Percentiles rank a stretch among this genome's conserved stretches.
phyloP scores from a whole-genome alignment of 2,329 filamentous ascomycete species.

The Monosporascus ibericus region DNA sequence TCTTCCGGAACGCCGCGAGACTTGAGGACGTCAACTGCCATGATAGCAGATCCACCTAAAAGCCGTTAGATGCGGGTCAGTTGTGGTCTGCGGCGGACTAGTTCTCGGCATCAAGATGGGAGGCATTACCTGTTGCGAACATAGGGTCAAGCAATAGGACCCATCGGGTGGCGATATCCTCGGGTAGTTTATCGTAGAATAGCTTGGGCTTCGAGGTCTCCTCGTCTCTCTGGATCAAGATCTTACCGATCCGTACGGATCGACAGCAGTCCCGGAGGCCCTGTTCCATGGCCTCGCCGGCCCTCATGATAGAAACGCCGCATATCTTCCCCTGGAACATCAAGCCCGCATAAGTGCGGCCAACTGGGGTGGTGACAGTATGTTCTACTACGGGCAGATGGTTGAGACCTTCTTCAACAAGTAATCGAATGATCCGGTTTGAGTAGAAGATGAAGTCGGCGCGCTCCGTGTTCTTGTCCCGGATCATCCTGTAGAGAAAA shows the following conservation, averaged over 20 bases:
- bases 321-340: constrained; percentile 98
- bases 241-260: constrained; percentile 97
- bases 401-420: constrained; percentile 96
- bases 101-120: neutral
- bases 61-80: constrained; percentile 5
- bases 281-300: constrained; percentile 97
- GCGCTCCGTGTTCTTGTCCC: constrained; percentile 80
- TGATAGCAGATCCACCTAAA: constrained; percentile 87
- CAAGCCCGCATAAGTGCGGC: constrained; percentile 80
- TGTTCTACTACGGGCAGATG: constrained; percentile 89
- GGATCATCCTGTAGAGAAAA: constrained; percentile 70
- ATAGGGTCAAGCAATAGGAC: constrained; percentile 95
- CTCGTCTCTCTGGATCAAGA: constrained; percentile 94
- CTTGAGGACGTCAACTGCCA: constrained; percentile 92
- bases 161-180: constrained; percentile 89
- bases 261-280: constrained; percentile 93
- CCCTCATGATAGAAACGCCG: constrained; percentile 96
- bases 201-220: constrained; percentile 87
- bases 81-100: constrained; percentile 1
- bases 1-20: constrained; percentile 89
- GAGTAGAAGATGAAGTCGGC: constrained; percentile 99
- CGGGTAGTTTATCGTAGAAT: constrained; percentile 96
- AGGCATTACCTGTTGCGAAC: constrained; percentile 79
- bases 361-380: constrained; percentile 84
- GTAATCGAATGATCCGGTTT: constrained; percentile 91